phyloP scores from a whole-genome alignment of 768 basidiomycete genomes.

The Tubosaeta brunneosetosa region DNA sequence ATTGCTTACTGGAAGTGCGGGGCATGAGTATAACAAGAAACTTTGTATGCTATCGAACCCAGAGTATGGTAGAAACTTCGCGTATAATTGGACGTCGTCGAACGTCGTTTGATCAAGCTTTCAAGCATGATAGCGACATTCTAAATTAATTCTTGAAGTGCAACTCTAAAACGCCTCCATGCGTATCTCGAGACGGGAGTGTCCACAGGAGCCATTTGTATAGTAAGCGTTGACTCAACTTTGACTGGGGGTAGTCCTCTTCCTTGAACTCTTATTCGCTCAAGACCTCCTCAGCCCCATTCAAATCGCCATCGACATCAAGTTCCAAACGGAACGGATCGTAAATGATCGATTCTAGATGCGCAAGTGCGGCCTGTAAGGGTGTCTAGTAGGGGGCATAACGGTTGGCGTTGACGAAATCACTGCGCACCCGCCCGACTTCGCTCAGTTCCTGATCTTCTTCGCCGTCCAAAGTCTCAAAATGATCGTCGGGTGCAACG shows the following conservation, averaged over 20 bases:
- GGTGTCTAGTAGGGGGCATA: constrained; percentile 79
- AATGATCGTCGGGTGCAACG: constrained; percentile 47
- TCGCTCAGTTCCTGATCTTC: constrained; percentile 73
- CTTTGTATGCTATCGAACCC: background rate
- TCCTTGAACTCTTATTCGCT: constrained; percentile 10
- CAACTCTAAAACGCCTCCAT: background rate
- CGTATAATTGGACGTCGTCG: constrained; percentile 7
- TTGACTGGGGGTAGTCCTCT: background rate
- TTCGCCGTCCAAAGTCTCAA: constrained; percentile 50
- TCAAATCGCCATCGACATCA: constrained; percentile 13
- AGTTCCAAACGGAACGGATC: constrained; percentile 35
- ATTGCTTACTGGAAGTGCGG: constrained; percentile 92
- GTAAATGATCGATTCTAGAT: constrained; percentile 79
- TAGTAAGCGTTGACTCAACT: background rate
- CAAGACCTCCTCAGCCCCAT: constrained; percentile 12
- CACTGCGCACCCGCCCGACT: constrained; percentile 91
- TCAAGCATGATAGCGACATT: background rate
- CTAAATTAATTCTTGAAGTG: background rate
- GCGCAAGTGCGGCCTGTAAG: constrained; percentile 69
- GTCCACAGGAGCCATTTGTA: background rate
- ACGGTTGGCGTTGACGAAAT: constrained; percentile 73
- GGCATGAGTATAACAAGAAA: constrained; percentile 26
- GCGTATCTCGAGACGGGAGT: background rate
- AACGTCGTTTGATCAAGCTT: background rate
- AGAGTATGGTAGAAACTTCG: constrained; percentile 3